Conservation (phyloP, 345 rosid species). For the Populus deltoides region DNA sequence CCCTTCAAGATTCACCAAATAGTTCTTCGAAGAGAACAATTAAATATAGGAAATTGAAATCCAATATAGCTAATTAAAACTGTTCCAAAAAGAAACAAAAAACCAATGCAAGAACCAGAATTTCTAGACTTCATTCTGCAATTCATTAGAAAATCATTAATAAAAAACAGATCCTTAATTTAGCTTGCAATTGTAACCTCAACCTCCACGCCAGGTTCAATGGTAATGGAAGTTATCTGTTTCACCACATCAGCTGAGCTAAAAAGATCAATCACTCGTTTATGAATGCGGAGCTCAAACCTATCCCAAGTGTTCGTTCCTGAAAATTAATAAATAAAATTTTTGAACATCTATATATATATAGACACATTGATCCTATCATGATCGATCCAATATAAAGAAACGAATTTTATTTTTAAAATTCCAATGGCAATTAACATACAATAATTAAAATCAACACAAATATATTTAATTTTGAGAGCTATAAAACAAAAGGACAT, state of each 20-base stretch:
- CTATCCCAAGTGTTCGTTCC: conserved; percentile 56
- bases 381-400: not conserved
- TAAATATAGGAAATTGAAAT: not conserved
- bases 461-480: not conserved
- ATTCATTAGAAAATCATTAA: too few species aligned
- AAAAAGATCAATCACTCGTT: conserved; percentile 43
- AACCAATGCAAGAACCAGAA: not conserved
- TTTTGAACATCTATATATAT: not conserved
- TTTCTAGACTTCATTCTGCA: not conserved
- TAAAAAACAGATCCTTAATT: not conserved
- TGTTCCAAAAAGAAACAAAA: not conserved
- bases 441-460: not conserved
- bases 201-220: conserved; percentile 52
- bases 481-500: too few species aligned
- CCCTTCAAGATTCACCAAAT: not conserved
- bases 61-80: not conserved
- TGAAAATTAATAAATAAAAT: not conserved
- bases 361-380: not conserved
- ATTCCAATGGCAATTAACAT: not conserved
- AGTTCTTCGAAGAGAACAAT: not conserved
- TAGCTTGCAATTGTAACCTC: conserved; percentile 51
- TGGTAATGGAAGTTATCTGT: conserved; percentile 53
- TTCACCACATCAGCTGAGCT: conserved; percentile 52
- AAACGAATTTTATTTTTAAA: not conserved
- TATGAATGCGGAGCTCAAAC: conserved; percentile 49